A percentile compares a stretch with the other conserved stretches of the same genome.
phyloP scores from a whole-genome alignment of 1,139 yeast species.

The Nakaseomyces kungkrabaensis region DNA sequence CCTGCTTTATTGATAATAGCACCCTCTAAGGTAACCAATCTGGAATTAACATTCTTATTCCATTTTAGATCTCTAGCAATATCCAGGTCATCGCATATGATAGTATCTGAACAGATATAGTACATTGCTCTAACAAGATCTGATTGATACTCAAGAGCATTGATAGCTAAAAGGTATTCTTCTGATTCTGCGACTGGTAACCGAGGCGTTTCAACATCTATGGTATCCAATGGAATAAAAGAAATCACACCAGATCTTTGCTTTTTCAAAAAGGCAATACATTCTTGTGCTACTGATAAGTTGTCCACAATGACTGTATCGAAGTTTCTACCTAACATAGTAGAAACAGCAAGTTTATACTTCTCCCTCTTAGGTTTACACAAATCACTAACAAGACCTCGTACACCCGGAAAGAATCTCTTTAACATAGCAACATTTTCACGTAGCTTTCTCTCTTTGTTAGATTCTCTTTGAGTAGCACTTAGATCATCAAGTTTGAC shows the following conservation, averaged over 20 bases:
- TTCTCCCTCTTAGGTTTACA: slow-evolving; percentile 70
- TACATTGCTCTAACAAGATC: slow-evolving; percentile 68
- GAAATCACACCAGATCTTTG: slow-evolving; percentile 80
- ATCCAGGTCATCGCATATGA: slow-evolving; percentile 65
- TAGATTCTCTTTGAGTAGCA: slow-evolving; percentile 68
- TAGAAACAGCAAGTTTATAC: slow-evolving; percentile 68
- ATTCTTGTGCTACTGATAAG: slow-evolving; percentile 63
- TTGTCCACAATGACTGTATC: slow-evolving; percentile 82
- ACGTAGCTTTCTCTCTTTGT: slow-evolving; percentile 54
- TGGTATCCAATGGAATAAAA: slow-evolving; percentile 79
- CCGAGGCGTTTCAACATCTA: slow-evolving; percentile 45
- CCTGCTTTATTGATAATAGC: slow-evolving; percentile 79
- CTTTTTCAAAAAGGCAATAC: slow-evolving; percentile 75
- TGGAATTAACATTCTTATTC: slow-evolving; percentile 50
- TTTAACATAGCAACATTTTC: slow-evolving; percentile 64
- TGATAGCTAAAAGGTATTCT: slow-evolving; percentile 38
- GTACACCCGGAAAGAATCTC: slow-evolving; percentile 70
- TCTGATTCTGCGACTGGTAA: slow-evolving; percentile 17
- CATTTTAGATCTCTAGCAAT: slow-evolving; percentile 68
- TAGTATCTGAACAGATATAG: slow-evolving; percentile 69
- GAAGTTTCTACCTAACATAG: slow-evolving; percentile 67
- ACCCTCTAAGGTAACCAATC: slow-evolving; percentile 76
- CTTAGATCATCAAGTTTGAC: slow-evolving; percentile 58
- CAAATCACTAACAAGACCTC: slow-evolving; percentile 69
- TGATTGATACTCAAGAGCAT: slow-evolving; percentile 62